Evolutionary conservation across 2,329 filamentous ascomycete genomes (phyloP), one percentile per base, ranked within the genome.

Genomic region (Pseudocercospora eumusae): DNA sequence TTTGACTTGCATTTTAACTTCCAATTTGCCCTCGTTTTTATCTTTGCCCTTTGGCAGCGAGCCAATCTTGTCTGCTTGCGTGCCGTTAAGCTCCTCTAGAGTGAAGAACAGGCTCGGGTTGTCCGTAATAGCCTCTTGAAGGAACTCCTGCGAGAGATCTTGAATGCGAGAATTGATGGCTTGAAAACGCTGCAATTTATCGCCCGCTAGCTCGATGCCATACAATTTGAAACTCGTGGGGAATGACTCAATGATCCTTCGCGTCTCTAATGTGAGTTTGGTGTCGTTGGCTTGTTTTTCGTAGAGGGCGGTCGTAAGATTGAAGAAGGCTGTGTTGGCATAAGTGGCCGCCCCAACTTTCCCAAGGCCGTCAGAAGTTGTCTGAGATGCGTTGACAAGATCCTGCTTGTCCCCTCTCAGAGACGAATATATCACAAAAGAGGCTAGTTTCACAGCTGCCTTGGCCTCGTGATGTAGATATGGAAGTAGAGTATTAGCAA

Each of bases 101-200:
- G 88, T 89, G 69, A 93, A 89, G 88, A 89, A 93, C 55, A 92
- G 78, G 2, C 86, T 87, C 18, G 87, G 88, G 68, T 87, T 87
- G 77, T 84, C 78, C 84, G 63, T 92, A 79, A 72, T 92, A 88
- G 4, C 79, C 81, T 9, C 54, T 27, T 42, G 33, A 23, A 20
- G 21, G 28, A 44, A 40, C n/a, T 57, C 36, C 9, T 23, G 33
- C 1, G 21, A n/a, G 23, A 52, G 47, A 28, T 28, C 25, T 11
- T 28, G 21, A n/a, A 52, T 23, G 10, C 47, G 47, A 3, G 25
- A 52, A 25, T n/a, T 52, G 47, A 52, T 28, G 11, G 15, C n/a
- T 8, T 28, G 15, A 7, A 52, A 25, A 10, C 47, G 47, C 21
- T 25, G 28, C 23, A 23, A 25, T 9, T 52, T 23, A n/a, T 52